Base-by-base conservation (phyloP, 1,284 basidiomycete species). In the Naganishia albida region DNA sequence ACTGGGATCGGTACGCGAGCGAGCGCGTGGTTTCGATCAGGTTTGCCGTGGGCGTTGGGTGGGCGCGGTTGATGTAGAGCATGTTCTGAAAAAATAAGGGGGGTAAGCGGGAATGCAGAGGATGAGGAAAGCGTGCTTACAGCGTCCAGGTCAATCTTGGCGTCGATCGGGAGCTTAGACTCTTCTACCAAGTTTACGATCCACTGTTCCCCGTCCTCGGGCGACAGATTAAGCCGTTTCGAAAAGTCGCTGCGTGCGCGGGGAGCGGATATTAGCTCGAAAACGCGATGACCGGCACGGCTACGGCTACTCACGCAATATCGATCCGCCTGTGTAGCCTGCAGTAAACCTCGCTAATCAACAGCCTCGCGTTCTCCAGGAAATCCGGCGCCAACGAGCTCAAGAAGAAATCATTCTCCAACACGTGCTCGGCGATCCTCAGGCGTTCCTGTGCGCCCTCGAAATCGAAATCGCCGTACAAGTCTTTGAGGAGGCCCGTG, bases 171-270 rank as follows among this genome's bases (percentile, higher is more conserved):
- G 86, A 96, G 92, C 64, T 92, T 86, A 28, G 94, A 96, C 79
- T 98, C 96, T 56, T 93, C 87, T 73, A 98, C 95, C 66, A 98
- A 87, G 82, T 96, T 97, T 73, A 97, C 95, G 70, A 99, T 95
- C 95, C 95, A 99, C 78, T 96, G 96, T 78, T 98, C 95, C 65
- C 95, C 96, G 74, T 98, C 95, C 72, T 93, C 93, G 63, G 84
- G 86, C 26, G 89, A 88, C 63, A 98, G 85, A 79, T 97, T 97
- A 42, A 99, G 84, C 15, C 94, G 87, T 74, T 91, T 88, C 18
- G 93, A 95, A 38, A 99, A 85, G 75, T 97, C 93, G 68, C 90
- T 92, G 70, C 8, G 55, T 10, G 23, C 23, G 42, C 26, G 26
- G 26, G 26, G 26, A 25, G 6, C 34, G 23, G 42, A 16, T 25